A percentile compares a stretch with the other conserved stretches of the same genome.
These are phyloP conservation scores for Suaeda aralocaspica DNA, from an alignment of 148 eudicot species.

Conservation along the genomic window DNA sequence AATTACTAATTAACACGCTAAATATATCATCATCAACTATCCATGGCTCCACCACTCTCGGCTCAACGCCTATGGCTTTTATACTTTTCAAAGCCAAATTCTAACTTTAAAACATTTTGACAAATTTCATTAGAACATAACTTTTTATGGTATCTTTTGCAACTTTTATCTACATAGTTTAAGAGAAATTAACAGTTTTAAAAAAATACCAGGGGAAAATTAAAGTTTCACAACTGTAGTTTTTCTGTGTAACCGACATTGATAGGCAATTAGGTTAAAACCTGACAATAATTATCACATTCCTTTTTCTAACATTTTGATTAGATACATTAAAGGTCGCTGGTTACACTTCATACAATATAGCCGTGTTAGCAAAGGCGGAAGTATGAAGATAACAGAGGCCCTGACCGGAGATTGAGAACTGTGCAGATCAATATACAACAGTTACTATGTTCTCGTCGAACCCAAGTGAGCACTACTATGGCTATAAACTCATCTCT, in stretches of 20 bases:
- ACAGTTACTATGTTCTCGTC: background rate
- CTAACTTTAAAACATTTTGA: too few relatives aligned
- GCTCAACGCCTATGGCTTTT: too few relatives aligned
- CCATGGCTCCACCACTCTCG: too few relatives aligned
- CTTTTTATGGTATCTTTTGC: too few relatives aligned
- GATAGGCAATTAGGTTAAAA: background rate
- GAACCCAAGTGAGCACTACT: background rate
- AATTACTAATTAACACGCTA: background rate
- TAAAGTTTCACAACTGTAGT: too few relatives aligned
- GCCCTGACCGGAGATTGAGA: background rate
- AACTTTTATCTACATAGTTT: too few relatives aligned
- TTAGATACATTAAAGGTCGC: background rate
- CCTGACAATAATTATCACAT: slow-evolving; percentile 20
- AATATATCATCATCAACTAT: too few relatives aligned
- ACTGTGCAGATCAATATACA: background rate
- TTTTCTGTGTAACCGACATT: too few relatives aligned
- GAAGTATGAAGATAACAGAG: background rate
- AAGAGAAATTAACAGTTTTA: too few relatives aligned
- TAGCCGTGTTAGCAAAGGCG: background rate
- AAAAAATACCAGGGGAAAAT: too few relatives aligned
- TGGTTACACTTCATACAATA: background rate
- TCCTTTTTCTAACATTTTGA: background rate
- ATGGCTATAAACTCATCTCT: slow-evolving; percentile 50
- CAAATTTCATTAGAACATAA: too few relatives aligned
- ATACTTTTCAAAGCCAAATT: too few relatives aligned